phyloP scores from a whole-genome alignment of 2,329 filamentous ascomycete species.

The Fusarium robinianum region DNA sequence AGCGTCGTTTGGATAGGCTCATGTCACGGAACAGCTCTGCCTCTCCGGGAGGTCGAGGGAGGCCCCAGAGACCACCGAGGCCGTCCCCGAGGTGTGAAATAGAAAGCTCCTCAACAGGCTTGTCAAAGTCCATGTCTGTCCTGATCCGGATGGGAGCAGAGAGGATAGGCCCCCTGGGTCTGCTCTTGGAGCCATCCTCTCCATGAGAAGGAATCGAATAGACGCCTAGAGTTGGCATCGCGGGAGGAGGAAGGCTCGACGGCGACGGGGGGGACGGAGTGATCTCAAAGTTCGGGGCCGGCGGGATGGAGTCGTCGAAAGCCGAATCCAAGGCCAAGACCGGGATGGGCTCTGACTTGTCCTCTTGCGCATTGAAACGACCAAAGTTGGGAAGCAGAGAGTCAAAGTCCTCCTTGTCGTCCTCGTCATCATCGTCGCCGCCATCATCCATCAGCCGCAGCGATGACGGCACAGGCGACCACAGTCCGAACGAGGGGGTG shows the following conservation, averaged over 20 bases:
- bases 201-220: conserved; percentile 29
- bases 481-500: conserved; percentile 38
- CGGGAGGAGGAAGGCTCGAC: conserved; percentile 28
- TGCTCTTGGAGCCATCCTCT: conserved; percentile 26
- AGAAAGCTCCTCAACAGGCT: conserved; percentile 39
- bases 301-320: conserved; percentile 17
- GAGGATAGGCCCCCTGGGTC: conserved; percentile 37
- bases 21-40: conserved; percentile 53
- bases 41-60: conserved; percentile 49
- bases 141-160: conserved; percentile 44
- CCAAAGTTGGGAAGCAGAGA: conserved; percentile 58
- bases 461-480: conserved; percentile 45
- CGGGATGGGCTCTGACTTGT: conserved; percentile 12
- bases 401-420: conserved; percentile 51
- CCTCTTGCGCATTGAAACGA: conserved; percentile 35
- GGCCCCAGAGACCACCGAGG: conserved; percentile 51
- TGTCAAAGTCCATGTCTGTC: conserved; percentile 39
- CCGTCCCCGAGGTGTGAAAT: conserved; percentile 45
- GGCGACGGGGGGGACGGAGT: conserved; percentile 25
- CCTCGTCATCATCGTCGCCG: conserved; percentile 48
- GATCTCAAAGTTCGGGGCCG: conserved; percentile 24
- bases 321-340: conserved; percentile 2
- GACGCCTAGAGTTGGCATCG: conserved; percentile 23
- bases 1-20: conserved; percentile 55
- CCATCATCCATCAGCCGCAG: conserved; percentile 51